These are phyloP conservation scores for Lanzia echinophila DNA, from an alignment of 2,329 filamentous ascomycete species.

Conservation along the genomic window DNA sequence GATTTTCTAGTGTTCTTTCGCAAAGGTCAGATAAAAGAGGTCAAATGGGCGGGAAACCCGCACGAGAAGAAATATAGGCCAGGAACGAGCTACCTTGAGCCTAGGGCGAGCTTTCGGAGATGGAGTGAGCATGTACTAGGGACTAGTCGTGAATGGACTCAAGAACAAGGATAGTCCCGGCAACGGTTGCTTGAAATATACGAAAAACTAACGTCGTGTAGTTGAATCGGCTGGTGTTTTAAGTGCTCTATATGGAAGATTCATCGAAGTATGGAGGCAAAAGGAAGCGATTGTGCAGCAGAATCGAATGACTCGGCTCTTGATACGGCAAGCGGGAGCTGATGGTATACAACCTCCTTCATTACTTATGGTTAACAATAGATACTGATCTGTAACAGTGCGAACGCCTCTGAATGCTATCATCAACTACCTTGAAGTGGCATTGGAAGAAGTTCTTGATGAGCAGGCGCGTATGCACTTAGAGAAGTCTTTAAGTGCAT, in stretches of 20 bases:
- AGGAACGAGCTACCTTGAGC: slow-evolving; percentile 71
- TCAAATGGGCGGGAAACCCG: slow-evolving; percentile 76
- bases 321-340: slow-evolving; percentile 32
- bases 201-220: neutral
- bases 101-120: slow-evolving; percentile 69
- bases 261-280: slow-evolving; percentile 89
- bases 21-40: slow-evolving; percentile 65
- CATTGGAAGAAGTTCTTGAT: slow-evolving; percentile 72
- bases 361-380: neutral
- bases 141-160: slow-evolving; percentile 80
- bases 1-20: slow-evolving; percentile 93
- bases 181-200: rapidly evolving
- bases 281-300: slow-evolving; percentile 74
- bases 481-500: slow-evolving; percentile 78
- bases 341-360: neutral
- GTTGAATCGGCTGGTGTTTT: slow-evolving; percentile 83
- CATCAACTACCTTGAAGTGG: slow-evolving; percentile 91
- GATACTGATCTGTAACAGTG: slow-evolving; percentile 48
- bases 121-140: slow-evolving; percentile 73
- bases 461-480: slow-evolving; percentile 79
- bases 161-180: slow-evolving; percentile 52
- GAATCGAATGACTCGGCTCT: slow-evolving; percentile 69
- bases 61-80: slow-evolving; percentile 71
- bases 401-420: slow-evolving; percentile 90
- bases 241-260: slow-evolving; percentile 78